Evolutionary conservation across 306 rosid genomes (phyloP).

Genomic region (Castanospermum australe): DNA sequence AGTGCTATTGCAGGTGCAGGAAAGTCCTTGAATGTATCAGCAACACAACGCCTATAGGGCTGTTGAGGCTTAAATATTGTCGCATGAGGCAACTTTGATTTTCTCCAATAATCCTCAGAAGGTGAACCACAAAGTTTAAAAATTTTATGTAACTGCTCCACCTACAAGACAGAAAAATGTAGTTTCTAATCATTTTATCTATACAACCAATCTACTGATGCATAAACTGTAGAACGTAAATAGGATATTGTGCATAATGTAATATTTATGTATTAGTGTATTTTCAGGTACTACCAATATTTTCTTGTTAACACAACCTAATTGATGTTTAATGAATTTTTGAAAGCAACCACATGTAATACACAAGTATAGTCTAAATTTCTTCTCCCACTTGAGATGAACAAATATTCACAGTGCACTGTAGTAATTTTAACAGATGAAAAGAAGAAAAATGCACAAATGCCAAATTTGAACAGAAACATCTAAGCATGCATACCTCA

Average conservation of each 20-base stretch:
- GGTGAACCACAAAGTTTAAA: slow-evolving; percentile 96
- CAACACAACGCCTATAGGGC: slow-evolving; percentile 81
- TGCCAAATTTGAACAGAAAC: slow-evolving; percentile 3
- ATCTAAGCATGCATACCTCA: slow-evolving; percentile 51
- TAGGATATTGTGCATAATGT: not conserved
- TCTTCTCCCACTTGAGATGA: not conserved
- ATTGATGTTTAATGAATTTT: not conserved
- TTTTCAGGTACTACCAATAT: not conserved
- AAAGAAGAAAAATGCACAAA: slow-evolving; percentile 12
- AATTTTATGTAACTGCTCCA: slow-evolving; percentile 90
- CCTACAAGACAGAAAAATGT: slow-evolving; percentile 49
- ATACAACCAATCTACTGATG: slow-evolving; percentile 12
- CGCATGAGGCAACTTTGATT: slow-evolving; percentile 93
- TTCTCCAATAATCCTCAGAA: slow-evolving; percentile 92
- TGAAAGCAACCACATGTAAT: not conserved
- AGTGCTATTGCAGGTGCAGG: slow-evolving; percentile 79
- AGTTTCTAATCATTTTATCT: slow-evolving; percentile 17
- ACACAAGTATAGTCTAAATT: not conserved
- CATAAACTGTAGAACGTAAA: not conserved
- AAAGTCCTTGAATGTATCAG: slow-evolving; percentile 84
- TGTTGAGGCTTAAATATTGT: slow-evolving; percentile 95
- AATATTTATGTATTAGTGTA: not conserved
- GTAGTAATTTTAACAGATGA: not conserved
- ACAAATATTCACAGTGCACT: not conserved
- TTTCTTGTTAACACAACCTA: not conserved